Base-by-base conservation (phyloP, 371 early-diverging fungal genomes). In the Apophysomyces trapeziformis region DNA sequence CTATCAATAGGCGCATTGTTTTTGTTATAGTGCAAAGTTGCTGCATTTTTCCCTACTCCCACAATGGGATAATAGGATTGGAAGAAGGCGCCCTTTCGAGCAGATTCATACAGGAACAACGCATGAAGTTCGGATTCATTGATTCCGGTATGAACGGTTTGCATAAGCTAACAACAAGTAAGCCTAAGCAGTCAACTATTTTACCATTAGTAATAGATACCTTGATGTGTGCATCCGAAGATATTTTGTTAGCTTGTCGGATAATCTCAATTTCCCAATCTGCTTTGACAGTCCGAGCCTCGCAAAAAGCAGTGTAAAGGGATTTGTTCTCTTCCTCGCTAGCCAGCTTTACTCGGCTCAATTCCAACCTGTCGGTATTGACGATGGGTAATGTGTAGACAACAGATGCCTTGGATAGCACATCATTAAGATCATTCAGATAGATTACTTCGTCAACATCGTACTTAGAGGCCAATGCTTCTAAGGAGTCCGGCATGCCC, bases 51-150 rank as follows among this genome's bases (percentile, higher is more conserved):
- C 37, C 94, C 96, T 41, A 82, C 79, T 26, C 91, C 97, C 14
- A 93, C 87, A 74, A 96, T 96, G 66, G 92, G 91, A 60, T 86
- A 85, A 80, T 96, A 96, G 6, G 96, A 92, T 68, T 94, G 94
- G 75, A 85, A 85, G 68, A 86, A 83, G 61, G 92, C 89, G 21
- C 89, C 91, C 58, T 88, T 75, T 54, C 85, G 75, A 39, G 89
- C 85, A 59, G 87, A 89, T 68, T 89, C 87, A 66, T 92, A 92
- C 58, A 88, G 80, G 75, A 95, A 95, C 47, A 87, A 75, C 3
- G 93, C 90, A 62, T 93, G 88, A 45, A 93, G 78, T 64, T 91
- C 87, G 36, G 84, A 59, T 77, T 96, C 95, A 75, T 80, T 85
- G 58, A 79, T 70, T n/a, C 89, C 88, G 36, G 83, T 71, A 36